A percentile compares a stretch with the other conserved stretches of the same genome.
Conservation (phyloP, 495 filamentous ascomycete species). For the Penicillium crystallinum region DNA sequence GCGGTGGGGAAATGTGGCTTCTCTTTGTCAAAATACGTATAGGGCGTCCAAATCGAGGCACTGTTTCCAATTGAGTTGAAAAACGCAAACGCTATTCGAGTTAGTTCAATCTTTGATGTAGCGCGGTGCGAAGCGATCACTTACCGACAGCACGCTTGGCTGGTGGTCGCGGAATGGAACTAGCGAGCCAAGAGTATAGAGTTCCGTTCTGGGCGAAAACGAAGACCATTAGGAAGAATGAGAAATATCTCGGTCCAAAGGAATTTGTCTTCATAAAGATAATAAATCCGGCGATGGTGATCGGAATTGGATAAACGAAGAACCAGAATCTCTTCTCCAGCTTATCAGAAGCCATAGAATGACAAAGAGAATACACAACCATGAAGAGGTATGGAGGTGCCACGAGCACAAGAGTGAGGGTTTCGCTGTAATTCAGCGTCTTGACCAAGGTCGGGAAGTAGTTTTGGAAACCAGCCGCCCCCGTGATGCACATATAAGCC, state of each 20-base stretch:
- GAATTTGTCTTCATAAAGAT: slow-evolving; percentile 45
- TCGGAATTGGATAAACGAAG: slow-evolving; percentile 45
- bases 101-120: not conserved
- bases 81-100: slow-evolving; percentile 40
- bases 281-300: slow-evolving; percentile 47
- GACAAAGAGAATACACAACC: slow-evolving; percentile 43
- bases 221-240: slow-evolving; percentile 51
- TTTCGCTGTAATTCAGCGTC: slow-evolving; percentile 38
- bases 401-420: slow-evolving; percentile 44
- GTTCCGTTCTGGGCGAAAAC: slow-evolving; percentile 51
- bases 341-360: slow-evolving; percentile 44
- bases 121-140: not conserved
- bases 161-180: slow-evolving; percentile 46
- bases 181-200: slow-evolving; percentile 51
- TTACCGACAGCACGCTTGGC: slow-evolving; percentile 46
- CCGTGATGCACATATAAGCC: slow-evolving; percentile 48
- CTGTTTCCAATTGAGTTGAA: slow-evolving; percentile 52
- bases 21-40: slow-evolving; percentile 40
- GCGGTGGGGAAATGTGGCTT: slow-evolving; percentile 40
- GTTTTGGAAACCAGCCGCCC: slow-evolving; percentile 50
- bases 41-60: slow-evolving; percentile 52
- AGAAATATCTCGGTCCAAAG: slow-evolving; percentile 50
- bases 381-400: slow-evolving; percentile 54
- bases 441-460: slow-evolving; percentile 49
- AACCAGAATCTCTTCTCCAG: slow-evolving; percentile 47